These are phyloP conservation scores for Corymbia citriodora DNA, from an alignment of 441 rosid genomes.

Conservation along the genomic window DNA sequence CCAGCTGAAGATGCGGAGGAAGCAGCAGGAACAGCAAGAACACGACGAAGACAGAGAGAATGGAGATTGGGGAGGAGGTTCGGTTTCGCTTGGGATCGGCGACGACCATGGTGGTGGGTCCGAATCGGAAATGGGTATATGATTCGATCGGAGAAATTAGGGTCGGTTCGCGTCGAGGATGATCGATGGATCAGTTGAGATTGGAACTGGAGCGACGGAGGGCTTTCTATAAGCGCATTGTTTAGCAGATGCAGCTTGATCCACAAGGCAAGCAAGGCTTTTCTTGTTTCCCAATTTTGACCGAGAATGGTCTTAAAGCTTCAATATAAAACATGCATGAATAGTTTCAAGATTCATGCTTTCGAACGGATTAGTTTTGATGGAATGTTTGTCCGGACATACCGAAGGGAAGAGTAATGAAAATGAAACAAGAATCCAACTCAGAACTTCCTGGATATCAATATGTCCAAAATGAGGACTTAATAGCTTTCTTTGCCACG, in stretches of 20 bases:
- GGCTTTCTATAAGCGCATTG: neutral
- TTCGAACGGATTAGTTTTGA: neutral
- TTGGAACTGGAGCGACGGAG: neutral
- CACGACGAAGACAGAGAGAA: neutral
- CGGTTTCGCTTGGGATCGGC: neutral
- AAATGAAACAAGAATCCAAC: neutral
- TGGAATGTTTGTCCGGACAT: neutral
- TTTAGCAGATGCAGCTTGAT: neutral
- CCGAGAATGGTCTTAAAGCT: neutral
- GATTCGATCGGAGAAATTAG: neutral
- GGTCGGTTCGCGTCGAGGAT: neutral
- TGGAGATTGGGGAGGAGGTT: neutral
- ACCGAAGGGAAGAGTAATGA: neutral
- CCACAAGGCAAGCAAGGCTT: neutral
- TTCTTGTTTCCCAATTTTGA: neutral
- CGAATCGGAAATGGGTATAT: neutral
- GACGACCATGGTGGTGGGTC: neutral
- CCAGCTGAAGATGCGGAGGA: constrained; percentile 6
- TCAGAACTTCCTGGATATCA: neutral
- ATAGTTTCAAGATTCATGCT: neutral
- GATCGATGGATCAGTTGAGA: neutral
- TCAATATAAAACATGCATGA: neutral
- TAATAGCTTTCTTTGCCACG: neutral
- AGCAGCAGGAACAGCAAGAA: constrained; percentile 17
- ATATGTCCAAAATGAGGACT: neutral